These are phyloP conservation scores for Carallia brachiata DNA, from an alignment of 345 rosid species.

Conservation along the genomic window DNA sequence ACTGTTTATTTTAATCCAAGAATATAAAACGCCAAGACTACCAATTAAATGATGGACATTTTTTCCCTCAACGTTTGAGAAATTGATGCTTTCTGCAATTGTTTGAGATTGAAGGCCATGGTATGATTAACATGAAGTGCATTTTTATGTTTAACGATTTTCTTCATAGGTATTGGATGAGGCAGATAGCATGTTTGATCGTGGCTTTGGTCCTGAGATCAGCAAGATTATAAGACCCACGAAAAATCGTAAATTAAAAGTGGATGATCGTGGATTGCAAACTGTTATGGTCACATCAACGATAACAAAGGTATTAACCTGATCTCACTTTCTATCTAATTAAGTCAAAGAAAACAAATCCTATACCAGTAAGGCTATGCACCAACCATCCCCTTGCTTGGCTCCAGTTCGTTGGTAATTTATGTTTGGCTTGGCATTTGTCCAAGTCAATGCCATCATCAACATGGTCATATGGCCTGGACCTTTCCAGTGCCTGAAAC, in stretches of 20 bases:
- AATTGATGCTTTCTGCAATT: not conserved
- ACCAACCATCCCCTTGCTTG: too few species aligned
- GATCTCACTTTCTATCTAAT: too few species aligned
- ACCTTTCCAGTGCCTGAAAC: not conserved
- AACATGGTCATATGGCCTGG: constrained; percentile 7
- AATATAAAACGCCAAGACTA: not conserved
- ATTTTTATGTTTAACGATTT: not conserved
- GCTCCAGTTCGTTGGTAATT: too few species aligned
- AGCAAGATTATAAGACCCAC: constrained; percentile 79
- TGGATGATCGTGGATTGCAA: constrained; percentile 70
- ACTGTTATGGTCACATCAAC: constrained; percentile 87
- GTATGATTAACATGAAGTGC: too few species aligned
- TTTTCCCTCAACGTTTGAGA: not conserved
- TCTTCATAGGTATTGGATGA: constrained; percentile 80
- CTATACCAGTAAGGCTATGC: too few species aligned
- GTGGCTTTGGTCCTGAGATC: constrained; percentile 94
- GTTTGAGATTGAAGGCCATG: constrained; percentile 12
- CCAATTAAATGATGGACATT: too few species aligned
- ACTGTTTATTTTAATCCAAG: not conserved
- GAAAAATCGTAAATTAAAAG: constrained; percentile 62
- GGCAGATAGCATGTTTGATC: constrained; percentile 98
- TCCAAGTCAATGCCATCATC: constrained; percentile 11
- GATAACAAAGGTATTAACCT: constrained; percentile 63
- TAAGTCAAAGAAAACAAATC: too few species aligned
- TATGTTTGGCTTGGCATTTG: too few species aligned